Base-by-base conservation (phyloP, 805 yeast genomes). In the Tetrapisispora namnaoensis region DNA sequence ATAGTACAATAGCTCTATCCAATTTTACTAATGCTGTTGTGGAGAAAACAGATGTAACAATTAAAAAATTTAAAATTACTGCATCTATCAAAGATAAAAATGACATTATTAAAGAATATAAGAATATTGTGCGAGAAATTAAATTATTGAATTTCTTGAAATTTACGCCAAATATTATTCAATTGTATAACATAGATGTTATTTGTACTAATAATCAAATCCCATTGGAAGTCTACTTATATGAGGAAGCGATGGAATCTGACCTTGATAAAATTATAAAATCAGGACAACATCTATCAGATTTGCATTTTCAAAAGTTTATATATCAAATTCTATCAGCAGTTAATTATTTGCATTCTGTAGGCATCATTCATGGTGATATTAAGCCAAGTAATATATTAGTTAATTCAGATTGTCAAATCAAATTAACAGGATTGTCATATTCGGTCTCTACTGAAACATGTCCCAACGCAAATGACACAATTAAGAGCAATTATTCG, bases 241-340 rank as follows among this genome's bases (percentile, higher is more conserved):
- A 93, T 61, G 99, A 93, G 67, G 99, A 91, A 68, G 73, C 91
- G 59, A 93, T 93, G 98, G 98, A 91, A 66, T 91, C 98, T 68
- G 99, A 93, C 66, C 83, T 93, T 87, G 96, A 91, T 67, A 97
- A 91, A 67, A 93, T 93, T 60, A 91, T 93, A 53, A 77, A 95
- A 56, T 86, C 95, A 13, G 90, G 89, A 21, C 98, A 93, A 66
- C 86, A 95, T 0, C 72, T 93, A 55, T 86, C 96, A 1, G 98
- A 93, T 63, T 86, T 90, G 34, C 99, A 93, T 67, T 89, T 86
- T 67, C 99, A 93, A 70, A 82, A 86, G 52, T 93, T 93, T 60
- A 76, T 87, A 18, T 91, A 93, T 65, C 98, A 91, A 70, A 85
- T 86, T 28, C 72, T 91, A 51, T 89, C 96, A 58, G 99, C 97